These are phyloP conservation scores for Jacaranda mimosifolia DNA, from an alignment of 257 asterid genomes.

Conservation along the genomic window DNA sequence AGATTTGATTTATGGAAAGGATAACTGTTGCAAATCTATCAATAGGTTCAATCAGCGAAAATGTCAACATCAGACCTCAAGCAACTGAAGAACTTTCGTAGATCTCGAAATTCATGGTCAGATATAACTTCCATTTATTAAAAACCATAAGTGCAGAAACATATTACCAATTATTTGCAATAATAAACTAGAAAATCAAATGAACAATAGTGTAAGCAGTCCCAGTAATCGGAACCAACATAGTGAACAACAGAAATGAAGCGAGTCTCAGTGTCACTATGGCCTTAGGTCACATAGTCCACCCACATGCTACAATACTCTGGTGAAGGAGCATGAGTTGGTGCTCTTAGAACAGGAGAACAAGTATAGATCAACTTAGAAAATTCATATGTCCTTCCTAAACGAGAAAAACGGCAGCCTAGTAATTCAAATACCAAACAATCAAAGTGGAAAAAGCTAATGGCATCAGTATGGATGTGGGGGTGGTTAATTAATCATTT, in stretches of 20 bases:
- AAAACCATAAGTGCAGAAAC: background rate
- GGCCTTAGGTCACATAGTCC: background rate
- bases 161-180: background rate
- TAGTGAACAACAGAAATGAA: background rate
- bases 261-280: background rate
- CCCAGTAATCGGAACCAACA: background rate
- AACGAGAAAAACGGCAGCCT: too few relatives aligned
- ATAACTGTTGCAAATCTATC: background rate
- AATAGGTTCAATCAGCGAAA: background rate
- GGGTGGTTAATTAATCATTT: too few relatives aligned
- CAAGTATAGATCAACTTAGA: too few relatives aligned
- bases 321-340: background rate
- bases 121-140: background rate
- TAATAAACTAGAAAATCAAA: background rate
- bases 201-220: background rate
- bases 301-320: background rate
- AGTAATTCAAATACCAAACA: too few relatives aligned
- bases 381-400: too few relatives aligned
- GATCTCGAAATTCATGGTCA: background rate
- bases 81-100: conserved; percentile 2
- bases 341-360: background rate
- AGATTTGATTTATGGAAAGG: conserved; percentile 18
- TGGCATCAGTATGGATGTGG: too few relatives aligned
- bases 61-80: conserved; percentile 1
- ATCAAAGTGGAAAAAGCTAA: too few relatives aligned